Evolutionary conservation across 2,329 filamentous ascomycete genomes (phyloP), one percentile per base, ranked within the genome.

Genomic region (Didymella lethalis): DNA sequence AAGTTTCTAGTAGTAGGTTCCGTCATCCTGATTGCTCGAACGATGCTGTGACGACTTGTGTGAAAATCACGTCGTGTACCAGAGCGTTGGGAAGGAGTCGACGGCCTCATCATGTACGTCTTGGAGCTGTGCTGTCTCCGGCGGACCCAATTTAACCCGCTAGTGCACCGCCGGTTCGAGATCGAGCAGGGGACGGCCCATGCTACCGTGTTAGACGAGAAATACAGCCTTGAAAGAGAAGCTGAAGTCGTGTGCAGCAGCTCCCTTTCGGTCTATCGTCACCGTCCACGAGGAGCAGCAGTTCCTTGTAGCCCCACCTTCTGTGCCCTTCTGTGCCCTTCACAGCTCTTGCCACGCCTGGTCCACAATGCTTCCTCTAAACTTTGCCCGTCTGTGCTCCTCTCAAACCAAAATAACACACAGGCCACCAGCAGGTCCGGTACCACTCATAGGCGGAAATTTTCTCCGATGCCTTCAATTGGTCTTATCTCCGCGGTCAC

Each of bases 151-250:
- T 36, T 50, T 8, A 31, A 34, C 16, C 3, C 34, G 34, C 40
- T 59, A 54, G 45, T 40, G 56, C 23, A 43, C 34, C 41, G 50
- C 29, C 44, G 50, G 38, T 31, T 45, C 50, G 41, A 46, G 32
- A 45, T 41, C 45, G 46, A 11, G 50, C 56, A 59, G 56, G 50
- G 56, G 56, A 54, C 46, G 56, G 56, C n/a, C 45, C n/a, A 29
- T 28, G 20, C 25, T 29, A 20, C 56, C 50, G 56, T 50, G 34
- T 26, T 54, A 50, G 56, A 47, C 41, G 46, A 41, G 36, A 25
- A 36, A 23, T 45, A 48, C 28, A 43, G 23, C 16, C 16, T 12
- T 45, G 29, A 36, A 6, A 36, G 18, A 14, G 38, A 23, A 31
- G 41, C 23, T 38, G n/a, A 46, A 43, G 29, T 44, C 36, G 41